A percentile compares a stretch with the other conserved stretches of the same genome.
phyloP scores from a whole-genome alignment of 1,284 basidiomycete genomes.

The Calocybe gambosa region DNA sequence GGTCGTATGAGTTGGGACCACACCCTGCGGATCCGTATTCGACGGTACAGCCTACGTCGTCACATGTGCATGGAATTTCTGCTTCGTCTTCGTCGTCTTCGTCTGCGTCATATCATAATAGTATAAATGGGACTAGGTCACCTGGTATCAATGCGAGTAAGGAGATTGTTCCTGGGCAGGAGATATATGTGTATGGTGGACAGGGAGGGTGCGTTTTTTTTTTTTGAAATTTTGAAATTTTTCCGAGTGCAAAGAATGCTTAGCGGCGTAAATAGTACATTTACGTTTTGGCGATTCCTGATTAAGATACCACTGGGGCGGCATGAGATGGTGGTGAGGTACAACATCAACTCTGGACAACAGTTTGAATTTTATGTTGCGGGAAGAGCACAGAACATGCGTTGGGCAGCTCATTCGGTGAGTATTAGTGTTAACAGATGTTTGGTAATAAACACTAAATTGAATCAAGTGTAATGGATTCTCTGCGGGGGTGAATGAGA shows the following conservation, averaged over 20 bases:
- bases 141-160: slow-evolving; percentile 28
- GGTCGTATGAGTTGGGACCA: slow-evolving; percentile 53
- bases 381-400: slow-evolving; percentile 78
- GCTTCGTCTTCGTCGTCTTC: slow-evolving; percentile 1
- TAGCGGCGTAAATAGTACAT: slow-evolving; percentile 55
- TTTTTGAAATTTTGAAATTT: too few species aligned
- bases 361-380: slow-evolving; percentile 83
- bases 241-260: too few species aligned
- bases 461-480: slow-evolving; percentile 86
- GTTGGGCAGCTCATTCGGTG: slow-evolving; percentile 85
- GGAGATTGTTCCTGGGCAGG: slow-evolving; percentile 55
- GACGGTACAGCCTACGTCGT: slow-evolving; percentile 27
- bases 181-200: slow-evolving; percentile 78
- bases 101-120: slow-evolving; percentile 17
- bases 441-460: slow-evolving; percentile 2
- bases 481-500: slow-evolving; percentile 72
- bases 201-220: slow-evolving; percentile 46
- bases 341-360: slow-evolving; percentile 76
- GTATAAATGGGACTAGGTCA: background rate
- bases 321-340: slow-evolving; percentile 75
- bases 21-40: slow-evolving; percentile 70
- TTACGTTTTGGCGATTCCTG: slow-evolving; percentile 93
- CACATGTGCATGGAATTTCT: slow-evolving; percentile 12
- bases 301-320: slow-evolving; percentile 75
- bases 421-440: too few species aligned